These are phyloP conservation scores for Taphrina populina DNA, from an alignment of 1,139 yeast species.

Conservation along the genomic window DNA sequence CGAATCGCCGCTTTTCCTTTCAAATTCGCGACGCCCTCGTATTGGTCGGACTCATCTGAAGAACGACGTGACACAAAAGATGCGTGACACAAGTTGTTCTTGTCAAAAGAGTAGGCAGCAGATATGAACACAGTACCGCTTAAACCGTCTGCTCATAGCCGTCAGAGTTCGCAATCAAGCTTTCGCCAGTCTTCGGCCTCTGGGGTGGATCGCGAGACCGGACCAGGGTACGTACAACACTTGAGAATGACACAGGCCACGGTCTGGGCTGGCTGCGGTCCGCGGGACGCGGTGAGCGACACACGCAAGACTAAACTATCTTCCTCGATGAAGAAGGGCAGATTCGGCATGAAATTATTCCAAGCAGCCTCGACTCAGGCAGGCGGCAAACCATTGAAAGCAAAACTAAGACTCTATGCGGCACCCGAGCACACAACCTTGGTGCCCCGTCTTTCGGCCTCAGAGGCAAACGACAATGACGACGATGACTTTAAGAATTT, in stretches of 20 bases:
- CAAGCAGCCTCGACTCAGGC: slow-evolving; percentile 6
- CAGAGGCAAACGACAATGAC: slow-evolving; percentile 35
- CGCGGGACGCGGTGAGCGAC: slow-evolving; percentile 29
- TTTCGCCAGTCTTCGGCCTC: slow-evolving; percentile 3
- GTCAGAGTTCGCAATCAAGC: slow-evolving; percentile 15
- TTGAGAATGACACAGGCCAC: slow-evolving; percentile 35
- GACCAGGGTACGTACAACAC: slow-evolving; percentile 31
- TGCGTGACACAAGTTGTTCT: too few species aligned
- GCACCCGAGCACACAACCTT: slow-evolving; percentile 37
- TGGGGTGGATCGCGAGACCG: neutral
- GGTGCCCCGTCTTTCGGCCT: slow-evolving; percentile 35
- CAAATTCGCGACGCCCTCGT: too few species aligned
- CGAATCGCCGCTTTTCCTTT: too few species aligned
- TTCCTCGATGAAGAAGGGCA: slow-evolving; percentile 13
- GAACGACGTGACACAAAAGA: too few species aligned
- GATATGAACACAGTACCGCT: too few species aligned
- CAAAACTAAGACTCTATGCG: slow-evolving; percentile 24
- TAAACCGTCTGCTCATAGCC: slow-evolving; percentile 6
- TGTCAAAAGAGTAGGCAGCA: too few species aligned
- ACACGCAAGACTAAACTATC: slow-evolving; percentile 15
- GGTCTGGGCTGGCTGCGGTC: slow-evolving; percentile 37
- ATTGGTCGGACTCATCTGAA: too few species aligned
- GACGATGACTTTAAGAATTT: slow-evolving; percentile 30
- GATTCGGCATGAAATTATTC: slow-evolving; percentile 30
- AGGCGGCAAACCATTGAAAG: slow-evolving; percentile 6